Base-by-base conservation (phyloP, 495 filamentous ascomycete genomes). In the Penicillium paxilli region DNA sequence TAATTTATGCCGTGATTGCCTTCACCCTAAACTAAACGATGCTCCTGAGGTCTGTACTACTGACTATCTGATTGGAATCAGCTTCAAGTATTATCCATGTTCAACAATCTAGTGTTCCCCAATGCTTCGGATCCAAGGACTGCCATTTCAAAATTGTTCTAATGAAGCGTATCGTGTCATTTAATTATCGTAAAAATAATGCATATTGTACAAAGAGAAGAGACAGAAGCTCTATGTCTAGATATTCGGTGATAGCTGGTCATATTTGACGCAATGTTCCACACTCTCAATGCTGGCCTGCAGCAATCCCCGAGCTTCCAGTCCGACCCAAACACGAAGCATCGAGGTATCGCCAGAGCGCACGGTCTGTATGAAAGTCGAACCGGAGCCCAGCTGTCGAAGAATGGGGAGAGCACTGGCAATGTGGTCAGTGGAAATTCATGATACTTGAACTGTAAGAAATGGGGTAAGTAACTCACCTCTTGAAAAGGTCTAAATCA, bases 321-420 rank as follows among this genome's bases (percentile, higher is more conserved):
- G 73, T 11, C 92, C 92, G 28, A 92, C 80, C 94, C 94, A 98
- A 1, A 98, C 85, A 65, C 91, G 90, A 57, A 97, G 73, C 87
- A 98, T 92, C n/a, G 87, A 90, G 58, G 89, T 87, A 62, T 96
- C 92, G 47, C 87, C 87, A 30, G 82, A 76, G 51, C 81, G 83
- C 1, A 78, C 78, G 17, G 76, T 76, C 47, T 74, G 58, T 38
- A 78, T 42, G 52, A 76, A 63, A 5, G 70, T 72, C 44, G 63
- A 81, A 50, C 88, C 84, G 5, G 89, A 83, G 20, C 94, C 92
- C 7, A 98, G 81, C 62, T 94, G 86, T 62, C 94, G 82, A 35
- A 98, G 78, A 49, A 98, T 98, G 1, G 94, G 94, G 40, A 98
- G 77, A 12, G 93, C 90, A 66, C 91, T 93, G 30, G 8, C 52